Percentiles rank a stretch among this genome's conserved stretches.
phyloP scores from a whole-genome alignment of 2,329 filamentous ascomycete genomes.

The Colletotrichum musicola region DNA sequence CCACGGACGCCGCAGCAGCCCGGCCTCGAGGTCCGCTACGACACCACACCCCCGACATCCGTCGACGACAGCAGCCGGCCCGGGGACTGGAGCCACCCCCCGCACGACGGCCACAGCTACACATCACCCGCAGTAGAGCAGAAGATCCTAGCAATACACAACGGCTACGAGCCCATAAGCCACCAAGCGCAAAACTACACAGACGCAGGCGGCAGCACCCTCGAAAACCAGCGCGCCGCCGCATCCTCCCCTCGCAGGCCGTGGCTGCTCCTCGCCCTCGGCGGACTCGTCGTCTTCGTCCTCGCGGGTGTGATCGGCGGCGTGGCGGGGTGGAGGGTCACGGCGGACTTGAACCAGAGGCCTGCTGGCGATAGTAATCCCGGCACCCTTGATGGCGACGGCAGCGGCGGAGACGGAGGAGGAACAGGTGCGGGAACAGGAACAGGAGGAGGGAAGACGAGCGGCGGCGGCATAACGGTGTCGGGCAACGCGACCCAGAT shows the following conservation, averaged over 20 bases:
- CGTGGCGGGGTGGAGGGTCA: slow-evolving; percentile 30
- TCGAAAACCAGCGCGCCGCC: neutral
- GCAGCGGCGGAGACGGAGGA: neutral
- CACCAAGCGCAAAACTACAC: too few species aligned
- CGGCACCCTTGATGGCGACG: neutral
- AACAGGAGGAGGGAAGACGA: too few species aligned
- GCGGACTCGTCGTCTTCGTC: slow-evolving; percentile 6
- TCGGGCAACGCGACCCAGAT: slow-evolving; percentile 27
- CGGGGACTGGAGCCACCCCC: neutral
- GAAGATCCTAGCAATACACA: neutral
- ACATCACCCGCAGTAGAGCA: neutral
- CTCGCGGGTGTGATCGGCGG: slow-evolving; percentile 28
- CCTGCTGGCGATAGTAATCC: neutral
- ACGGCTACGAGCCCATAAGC: neutral
- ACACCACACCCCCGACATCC: neutral
- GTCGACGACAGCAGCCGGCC: neutral
- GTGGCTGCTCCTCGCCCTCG: slow-evolving; percentile 11
- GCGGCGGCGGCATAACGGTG: neutral
- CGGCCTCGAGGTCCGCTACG: slow-evolving; percentile 13
- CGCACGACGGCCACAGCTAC: neutral
- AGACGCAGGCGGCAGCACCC: neutral
- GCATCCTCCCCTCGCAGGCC: too few species aligned
- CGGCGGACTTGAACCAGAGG: neutral
- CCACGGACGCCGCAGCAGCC: slow-evolving; percentile 9
- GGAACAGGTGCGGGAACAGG: too few species aligned